These are phyloP conservation scores for Russula emetica DNA, from an alignment of 768 basidiomycete species.

Conservation along the genomic window DNA sequence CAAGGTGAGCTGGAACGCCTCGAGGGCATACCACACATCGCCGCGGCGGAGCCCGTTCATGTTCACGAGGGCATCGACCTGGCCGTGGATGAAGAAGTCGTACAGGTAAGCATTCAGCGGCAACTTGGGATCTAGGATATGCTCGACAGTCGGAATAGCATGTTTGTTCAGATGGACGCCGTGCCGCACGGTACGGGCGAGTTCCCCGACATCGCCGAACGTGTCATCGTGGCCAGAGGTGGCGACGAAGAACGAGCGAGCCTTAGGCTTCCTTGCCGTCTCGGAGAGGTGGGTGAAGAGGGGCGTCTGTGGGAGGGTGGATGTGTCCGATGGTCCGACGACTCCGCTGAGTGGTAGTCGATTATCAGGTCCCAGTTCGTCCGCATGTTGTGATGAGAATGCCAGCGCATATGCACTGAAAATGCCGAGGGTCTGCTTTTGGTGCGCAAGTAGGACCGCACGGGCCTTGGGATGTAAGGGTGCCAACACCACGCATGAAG, in stretches of 20 bases:
- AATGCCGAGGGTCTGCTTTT: constrained; percentile 46
- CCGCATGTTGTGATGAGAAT: constrained; percentile 41
- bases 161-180: constrained; percentile 56
- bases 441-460: constrained; percentile 44
- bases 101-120: constrained; percentile 43
- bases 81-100: constrained; percentile 69
- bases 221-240: constrained; percentile 61
- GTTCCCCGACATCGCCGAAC: constrained; percentile 49
- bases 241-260: constrained; percentile 61
- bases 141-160: constrained; percentile 53
- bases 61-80: constrained; percentile 41
- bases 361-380: constrained; percentile 41
- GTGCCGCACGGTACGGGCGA: constrained; percentile 46
- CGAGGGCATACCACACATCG: constrained; percentile 60
- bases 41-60: constrained; percentile 58
- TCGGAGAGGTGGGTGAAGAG: constrained; percentile 40
- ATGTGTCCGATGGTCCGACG: constrained; percentile 27
- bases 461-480: constrained; percentile 42
- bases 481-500: constrained; percentile 56
- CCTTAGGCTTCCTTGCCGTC: constrained; percentile 38
- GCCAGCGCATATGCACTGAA: constrained; percentile 53
- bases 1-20: constrained; percentile 54
- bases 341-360: constrained; percentile 47
- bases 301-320: constrained; percentile 16
- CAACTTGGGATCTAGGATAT: constrained; percentile 31